Conservation (phyloP, 345 rosid species). For the Erysimum cheiranthoides region DNA sequence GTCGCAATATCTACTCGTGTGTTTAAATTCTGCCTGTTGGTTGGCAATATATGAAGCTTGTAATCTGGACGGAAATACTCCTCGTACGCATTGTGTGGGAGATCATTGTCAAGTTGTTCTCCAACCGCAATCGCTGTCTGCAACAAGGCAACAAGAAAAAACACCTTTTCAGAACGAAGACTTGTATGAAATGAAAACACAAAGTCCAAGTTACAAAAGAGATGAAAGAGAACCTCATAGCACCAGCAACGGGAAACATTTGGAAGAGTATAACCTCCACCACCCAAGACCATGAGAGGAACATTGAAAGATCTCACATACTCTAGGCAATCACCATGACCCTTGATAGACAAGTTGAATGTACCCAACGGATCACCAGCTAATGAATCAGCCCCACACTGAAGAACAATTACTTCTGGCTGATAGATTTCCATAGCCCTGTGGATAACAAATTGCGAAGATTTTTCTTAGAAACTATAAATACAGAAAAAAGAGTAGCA, state of each 20-base stretch:
- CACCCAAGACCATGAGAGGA: constrained; percentile 92
- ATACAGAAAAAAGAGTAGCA: too few species aligned
- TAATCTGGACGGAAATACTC: background rate
- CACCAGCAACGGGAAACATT: constrained; percentile 92
- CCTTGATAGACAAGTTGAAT: constrained; percentile 79
- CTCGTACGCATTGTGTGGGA: background rate
- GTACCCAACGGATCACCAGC: constrained; percentile 61
- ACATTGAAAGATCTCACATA: constrained; percentile 81
- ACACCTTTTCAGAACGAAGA: constrained; percentile 23
- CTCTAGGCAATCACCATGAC: constrained; percentile 77
- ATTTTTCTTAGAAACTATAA: too few species aligned
- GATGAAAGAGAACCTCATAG: constrained; percentile 64
- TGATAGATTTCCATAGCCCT: constrained; percentile 89
- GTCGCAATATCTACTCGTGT: background rate
- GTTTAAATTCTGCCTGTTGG: constrained; percentile 3
- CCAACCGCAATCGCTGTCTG: constrained; percentile 70
- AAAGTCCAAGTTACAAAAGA: constrained; percentile 1
- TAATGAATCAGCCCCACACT: constrained; percentile 84
- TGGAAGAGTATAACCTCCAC: constrained; percentile 67
- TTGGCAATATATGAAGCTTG: background rate
- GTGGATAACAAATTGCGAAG: too few species aligned
- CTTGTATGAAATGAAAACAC: background rate
- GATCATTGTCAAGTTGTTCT: background rate
- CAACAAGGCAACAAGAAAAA: constrained; percentile 31
- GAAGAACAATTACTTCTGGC: constrained; percentile 90